phyloP scores from a whole-genome alignment of 768 basidiomycete species.

The Podaxis mareebaensis region DNA sequence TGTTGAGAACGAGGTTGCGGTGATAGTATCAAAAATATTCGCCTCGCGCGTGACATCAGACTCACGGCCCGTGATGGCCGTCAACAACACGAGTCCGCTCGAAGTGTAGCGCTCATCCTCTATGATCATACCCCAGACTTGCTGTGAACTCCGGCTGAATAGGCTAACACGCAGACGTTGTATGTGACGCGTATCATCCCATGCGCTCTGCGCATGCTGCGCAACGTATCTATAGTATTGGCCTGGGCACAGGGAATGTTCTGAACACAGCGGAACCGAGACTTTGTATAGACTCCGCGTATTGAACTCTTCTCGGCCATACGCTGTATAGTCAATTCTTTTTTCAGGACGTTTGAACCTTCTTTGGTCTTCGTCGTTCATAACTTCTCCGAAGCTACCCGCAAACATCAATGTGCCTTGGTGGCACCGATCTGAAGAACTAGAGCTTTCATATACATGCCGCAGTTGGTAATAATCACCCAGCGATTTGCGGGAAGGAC shows the following conservation, averaged over 20 bases:
- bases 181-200: background rate
- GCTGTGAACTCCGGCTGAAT: background rate
- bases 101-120: conserved; percentile 6
- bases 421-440: background rate
- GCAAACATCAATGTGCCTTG: conserved; percentile 2
- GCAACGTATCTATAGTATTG: background rate
- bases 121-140: background rate
- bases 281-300: too few relatives aligned
- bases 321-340: background rate
- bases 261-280: background rate
- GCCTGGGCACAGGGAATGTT: background rate
- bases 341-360: background rate
- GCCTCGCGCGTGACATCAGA: background rate
- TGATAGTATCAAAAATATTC: background rate
- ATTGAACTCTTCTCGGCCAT: too few relatives aligned
- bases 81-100: background rate
- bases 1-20: background rate
- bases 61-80: background rate
- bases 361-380: background rate
- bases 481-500: background rate
- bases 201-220: background rate
- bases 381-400: background rate
- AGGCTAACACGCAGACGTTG: background rate
- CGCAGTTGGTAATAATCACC: background rate
- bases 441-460: background rate